Conservation (phyloP, 2,329 filamentous ascomycete genomes). For the Laburnicola sp. region DNA sequence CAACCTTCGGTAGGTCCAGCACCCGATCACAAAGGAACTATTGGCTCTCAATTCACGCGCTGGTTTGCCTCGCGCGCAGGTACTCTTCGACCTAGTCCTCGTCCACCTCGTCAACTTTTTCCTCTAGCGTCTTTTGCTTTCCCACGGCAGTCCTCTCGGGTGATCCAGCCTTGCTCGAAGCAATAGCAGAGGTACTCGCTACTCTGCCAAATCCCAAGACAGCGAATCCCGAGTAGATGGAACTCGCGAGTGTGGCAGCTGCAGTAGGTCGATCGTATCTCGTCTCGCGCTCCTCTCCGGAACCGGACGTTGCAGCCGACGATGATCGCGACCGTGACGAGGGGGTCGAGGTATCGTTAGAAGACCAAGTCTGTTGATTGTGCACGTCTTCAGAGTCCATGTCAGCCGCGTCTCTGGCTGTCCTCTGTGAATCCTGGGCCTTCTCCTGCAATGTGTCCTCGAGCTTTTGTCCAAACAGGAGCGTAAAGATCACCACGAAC, state of each 20-base stretch:
- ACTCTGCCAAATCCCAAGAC: conserved; percentile 42
- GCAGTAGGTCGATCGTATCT: conserved; percentile 12
- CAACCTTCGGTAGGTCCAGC: background rate
- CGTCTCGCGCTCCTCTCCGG: conserved; percentile 15
- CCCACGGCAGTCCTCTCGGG: conserved; percentile 4
- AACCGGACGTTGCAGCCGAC: conserved; percentile 7
- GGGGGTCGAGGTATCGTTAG: conserved; percentile 14
- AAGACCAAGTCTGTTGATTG: conserved; percentile 11
- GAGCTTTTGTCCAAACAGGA: conserved; percentile 51
- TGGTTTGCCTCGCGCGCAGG: conserved; percentile 13
- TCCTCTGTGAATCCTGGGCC: conserved; percentile 6
- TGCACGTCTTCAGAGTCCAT: background rate
- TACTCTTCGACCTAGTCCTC: conserved; percentile 27
- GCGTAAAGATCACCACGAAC: conserved; percentile 51
- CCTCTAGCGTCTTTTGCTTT: conserved; percentile 15
- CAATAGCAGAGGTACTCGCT: conserved; percentile 31
- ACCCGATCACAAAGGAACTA: background rate
- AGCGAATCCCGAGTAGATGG: conserved; percentile 32
- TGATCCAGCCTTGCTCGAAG: conserved; percentile 7
- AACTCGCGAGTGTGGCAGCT: conserved; percentile 25
- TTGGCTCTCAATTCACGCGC: conserved; percentile 3
- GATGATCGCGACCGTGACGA: conserved; percentile 16
- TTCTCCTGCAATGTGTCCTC: conserved; percentile 40
- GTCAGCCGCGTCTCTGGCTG: conserved; percentile 1
- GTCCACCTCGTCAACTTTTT: conserved; percentile 30